Conservation (phyloP, 306 rosid genomes). For the Malus sylvestris region DNA sequence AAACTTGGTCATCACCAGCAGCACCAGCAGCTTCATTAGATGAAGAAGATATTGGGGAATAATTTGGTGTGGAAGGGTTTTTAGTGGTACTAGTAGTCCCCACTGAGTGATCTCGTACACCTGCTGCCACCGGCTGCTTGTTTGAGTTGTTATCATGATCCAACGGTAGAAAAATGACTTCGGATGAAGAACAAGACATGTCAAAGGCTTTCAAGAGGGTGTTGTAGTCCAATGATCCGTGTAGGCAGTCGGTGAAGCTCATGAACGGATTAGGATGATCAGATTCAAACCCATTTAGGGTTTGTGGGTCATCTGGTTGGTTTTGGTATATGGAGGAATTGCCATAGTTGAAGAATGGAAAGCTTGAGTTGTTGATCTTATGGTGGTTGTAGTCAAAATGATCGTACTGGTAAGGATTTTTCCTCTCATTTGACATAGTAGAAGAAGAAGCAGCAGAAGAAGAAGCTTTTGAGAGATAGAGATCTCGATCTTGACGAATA, state of each 20-base stretch:
- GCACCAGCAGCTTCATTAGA: slow-evolving; percentile 56
- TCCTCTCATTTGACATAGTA: slow-evolving; percentile 47
- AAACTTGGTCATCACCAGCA: slow-evolving; percentile 7
- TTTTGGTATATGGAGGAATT: slow-evolving; percentile 1
- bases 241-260: slow-evolving; percentile 67
- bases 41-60: slow-evolving; percentile 60
- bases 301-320: slow-evolving; percentile 16
- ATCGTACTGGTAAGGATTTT: slow-evolving; percentile 26
- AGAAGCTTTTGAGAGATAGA: neutral
- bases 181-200: slow-evolving; percentile 71
- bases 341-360: slow-evolving; percentile 31
- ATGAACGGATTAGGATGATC: slow-evolving; percentile 15
- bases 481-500: too few species aligned
- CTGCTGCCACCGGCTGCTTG: slow-evolving; percentile 5
- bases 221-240: slow-evolving; percentile 68
- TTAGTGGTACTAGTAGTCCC: slow-evolving; percentile 19
- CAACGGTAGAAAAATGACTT: slow-evolving; percentile 37
- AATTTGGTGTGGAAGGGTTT: slow-evolving; percentile 45
- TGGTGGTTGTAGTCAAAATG: slow-evolving; percentile 53
- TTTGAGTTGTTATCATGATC: slow-evolving; percentile 22
- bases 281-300: slow-evolving; percentile 29
- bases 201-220: slow-evolving; percentile 73
- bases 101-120: slow-evolving; percentile 28
- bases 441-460: neutral
- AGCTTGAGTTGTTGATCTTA: slow-evolving; percentile 33